Evolutionary conservation across 352 stramenopile species (phyloP).

Genomic region (Phytophthora pisi): DNA sequence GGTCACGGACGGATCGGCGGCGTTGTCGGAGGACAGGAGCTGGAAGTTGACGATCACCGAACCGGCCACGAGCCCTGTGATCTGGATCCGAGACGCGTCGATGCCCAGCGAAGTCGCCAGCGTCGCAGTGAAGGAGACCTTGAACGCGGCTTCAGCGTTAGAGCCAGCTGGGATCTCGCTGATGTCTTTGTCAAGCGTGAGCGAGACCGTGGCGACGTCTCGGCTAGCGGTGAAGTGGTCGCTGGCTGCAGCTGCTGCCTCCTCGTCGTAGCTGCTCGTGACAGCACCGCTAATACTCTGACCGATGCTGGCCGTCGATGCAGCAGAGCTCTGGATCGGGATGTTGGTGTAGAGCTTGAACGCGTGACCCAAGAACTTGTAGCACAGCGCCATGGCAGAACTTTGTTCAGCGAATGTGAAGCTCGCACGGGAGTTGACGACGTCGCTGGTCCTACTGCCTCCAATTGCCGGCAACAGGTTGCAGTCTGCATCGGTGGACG

Average conservation of each 20-base stretch:
- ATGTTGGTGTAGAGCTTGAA: slow-evolving; percentile 63
- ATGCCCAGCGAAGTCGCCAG: slow-evolving; percentile 54
- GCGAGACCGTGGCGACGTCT: slow-evolving; percentile 51
- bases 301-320: slow-evolving; percentile 12
- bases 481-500: slow-evolving; percentile 45
- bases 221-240: slow-evolving; percentile 48
- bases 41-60: slow-evolving; percentile 76
- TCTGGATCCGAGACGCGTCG: slow-evolving; percentile 53
- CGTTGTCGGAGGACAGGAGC: slow-evolving; percentile 52
- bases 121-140: slow-evolving; percentile 40
- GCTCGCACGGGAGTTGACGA: slow-evolving; percentile 46
- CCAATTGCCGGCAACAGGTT: slow-evolving; percentile 42
- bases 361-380: slow-evolving; percentile 55
- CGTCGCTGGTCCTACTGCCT: slow-evolving; percentile 36
- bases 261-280: slow-evolving; percentile 32
- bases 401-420: slow-evolving; percentile 55
- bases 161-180: slow-evolving; percentile 54
- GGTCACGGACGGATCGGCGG: slow-evolving; percentile 52
- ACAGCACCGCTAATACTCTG: slow-evolving; percentile 6
- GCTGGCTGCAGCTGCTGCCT: slow-evolving; percentile 31
- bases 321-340: slow-evolving; percentile 43
- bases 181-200: slow-evolving; percentile 73
- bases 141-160: slow-evolving; percentile 55
- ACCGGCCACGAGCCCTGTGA: slow-evolving; percentile 51
- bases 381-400: slow-evolving; percentile 55